Conservation (phyloP, 2,329 filamentous ascomycete genomes). For the Ophioceras dolichostomum region DNA sequence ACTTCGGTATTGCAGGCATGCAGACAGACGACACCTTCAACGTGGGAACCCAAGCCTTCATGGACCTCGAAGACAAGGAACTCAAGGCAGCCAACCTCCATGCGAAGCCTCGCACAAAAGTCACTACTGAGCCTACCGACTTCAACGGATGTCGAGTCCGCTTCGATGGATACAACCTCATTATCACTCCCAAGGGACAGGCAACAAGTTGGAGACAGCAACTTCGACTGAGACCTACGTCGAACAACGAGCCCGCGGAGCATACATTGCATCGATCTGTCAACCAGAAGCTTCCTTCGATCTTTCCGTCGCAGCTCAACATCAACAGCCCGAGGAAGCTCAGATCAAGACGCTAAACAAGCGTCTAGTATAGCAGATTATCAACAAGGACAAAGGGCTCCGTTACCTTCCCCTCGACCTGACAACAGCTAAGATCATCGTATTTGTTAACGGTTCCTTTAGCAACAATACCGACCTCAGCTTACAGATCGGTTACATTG, state of each 20-base stretch:
- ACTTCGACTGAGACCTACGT: neutral
- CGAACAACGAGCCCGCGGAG: neutral
- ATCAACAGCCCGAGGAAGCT: neutral
- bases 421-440: neutral
- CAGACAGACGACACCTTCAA: neutral
- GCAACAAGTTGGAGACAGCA: neutral
- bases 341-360: neutral
- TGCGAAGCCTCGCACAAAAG: neutral
- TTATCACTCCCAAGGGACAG: too few species aligned
- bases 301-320: neutral
- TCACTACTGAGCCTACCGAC: too few species aligned
- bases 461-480: neutral
- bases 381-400: neutral
- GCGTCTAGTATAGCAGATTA: neutral
- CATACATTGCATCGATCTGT: neutral
- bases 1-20: neutral
- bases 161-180: too few species aligned
- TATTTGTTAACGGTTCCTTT: neutral
- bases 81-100: neutral
- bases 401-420: neutral
- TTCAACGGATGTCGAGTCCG: too few species aligned
- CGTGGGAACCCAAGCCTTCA: too few species aligned
- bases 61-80: neutral
- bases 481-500: neutral
- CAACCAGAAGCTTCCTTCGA: neutral